Base-by-base conservation (phyloP, 2,329 filamentous ascomycete genomes). In the Aspergillus sp. region DNA sequence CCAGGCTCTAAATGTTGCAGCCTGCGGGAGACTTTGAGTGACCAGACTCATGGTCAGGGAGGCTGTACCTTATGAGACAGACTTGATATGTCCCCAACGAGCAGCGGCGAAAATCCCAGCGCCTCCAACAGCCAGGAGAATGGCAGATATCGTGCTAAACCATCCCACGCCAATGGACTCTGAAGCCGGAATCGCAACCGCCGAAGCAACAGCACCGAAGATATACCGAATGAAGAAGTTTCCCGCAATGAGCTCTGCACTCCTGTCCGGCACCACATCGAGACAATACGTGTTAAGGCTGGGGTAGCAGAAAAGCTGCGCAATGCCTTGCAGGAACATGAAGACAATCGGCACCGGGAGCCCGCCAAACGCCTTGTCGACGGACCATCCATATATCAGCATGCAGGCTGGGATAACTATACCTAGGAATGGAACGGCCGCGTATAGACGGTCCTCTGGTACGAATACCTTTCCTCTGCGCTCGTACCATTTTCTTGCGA, bases 181-280 rank as follows among this genome's bases (percentile, higher is more conserved):
- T n/a, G 92, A 82, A 1, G 87, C 88, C 0, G 91, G 91, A 56
- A 95, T 77, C 55, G 90, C 90, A 2, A 86, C 84, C 0, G 88
- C 90, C 3, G 86, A 89, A 0, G 85, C 89, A 4, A 84, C 74
- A 11, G 89, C 90, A 1, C 86, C 90, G 64, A 92, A 89, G 6
- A 91, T 69, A 71, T 93, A 95, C 6, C 90, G 81, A 51, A 90
- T 79, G 66, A 91, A 86, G 72, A 93, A 95, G 71, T 93, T 95
- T 0, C 89, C 89, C 0, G 90, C 89, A 44, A 91, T 85, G 3
- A 93, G 89, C 68, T 95, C 90, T 3, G 87, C 84, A 44, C 85
- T 85, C 31, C 83, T 79, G 2, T 72, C 68, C 62, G 88, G 88
- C 86, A 93, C 91, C 12, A 93, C 90, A 70, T 95, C 90, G 41